A percentile compares a stretch with the other conserved stretches of the same genome.
Evolutionary conservation across 345 rosid species (phyloP).

Genomic region (Ceriops zippeliana): DNA sequence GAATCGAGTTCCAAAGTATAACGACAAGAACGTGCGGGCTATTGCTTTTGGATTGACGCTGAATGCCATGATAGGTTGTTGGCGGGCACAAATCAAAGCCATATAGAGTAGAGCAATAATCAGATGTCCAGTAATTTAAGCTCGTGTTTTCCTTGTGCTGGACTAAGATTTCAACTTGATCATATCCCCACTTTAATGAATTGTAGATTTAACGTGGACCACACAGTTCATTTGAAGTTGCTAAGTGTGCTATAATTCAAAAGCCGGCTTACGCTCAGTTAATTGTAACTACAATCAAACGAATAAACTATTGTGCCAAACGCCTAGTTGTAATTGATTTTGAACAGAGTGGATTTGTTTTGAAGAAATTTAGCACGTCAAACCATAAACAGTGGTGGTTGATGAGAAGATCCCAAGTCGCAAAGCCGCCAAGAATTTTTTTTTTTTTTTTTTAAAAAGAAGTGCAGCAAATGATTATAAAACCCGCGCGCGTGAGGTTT

Average conservation of each 20-base stretch:
- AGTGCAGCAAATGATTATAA: too few relatives aligned
- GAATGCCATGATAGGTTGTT: background rate
- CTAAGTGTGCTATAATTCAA: background rate
- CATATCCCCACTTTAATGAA: background rate
- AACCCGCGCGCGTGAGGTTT: too few relatives aligned
- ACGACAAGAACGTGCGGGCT: conserved; percentile 10
- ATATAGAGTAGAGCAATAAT: background rate
- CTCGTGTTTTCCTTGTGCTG: background rate
- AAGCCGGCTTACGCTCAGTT: background rate
- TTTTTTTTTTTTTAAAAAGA: too few relatives aligned
- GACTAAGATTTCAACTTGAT: background rate
- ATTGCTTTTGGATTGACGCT: conserved; percentile 9
- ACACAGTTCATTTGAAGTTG: background rate
- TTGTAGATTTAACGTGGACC: background rate
- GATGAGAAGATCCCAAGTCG: too few relatives aligned
- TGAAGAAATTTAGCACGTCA: too few relatives aligned
- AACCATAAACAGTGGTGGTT: too few relatives aligned
- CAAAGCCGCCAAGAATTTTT: too few relatives aligned
- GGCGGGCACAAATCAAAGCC: conserved; percentile 4
- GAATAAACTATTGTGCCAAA: background rate
- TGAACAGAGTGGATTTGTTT: too few relatives aligned
- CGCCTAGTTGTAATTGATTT: too few relatives aligned
- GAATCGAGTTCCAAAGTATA: background rate
- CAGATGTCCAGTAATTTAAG: background rate
- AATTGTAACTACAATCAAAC: background rate